Base-by-base conservation (phyloP, 2,329 filamentous ascomycete genomes). In the Albifimbria verrucaria region DNA sequence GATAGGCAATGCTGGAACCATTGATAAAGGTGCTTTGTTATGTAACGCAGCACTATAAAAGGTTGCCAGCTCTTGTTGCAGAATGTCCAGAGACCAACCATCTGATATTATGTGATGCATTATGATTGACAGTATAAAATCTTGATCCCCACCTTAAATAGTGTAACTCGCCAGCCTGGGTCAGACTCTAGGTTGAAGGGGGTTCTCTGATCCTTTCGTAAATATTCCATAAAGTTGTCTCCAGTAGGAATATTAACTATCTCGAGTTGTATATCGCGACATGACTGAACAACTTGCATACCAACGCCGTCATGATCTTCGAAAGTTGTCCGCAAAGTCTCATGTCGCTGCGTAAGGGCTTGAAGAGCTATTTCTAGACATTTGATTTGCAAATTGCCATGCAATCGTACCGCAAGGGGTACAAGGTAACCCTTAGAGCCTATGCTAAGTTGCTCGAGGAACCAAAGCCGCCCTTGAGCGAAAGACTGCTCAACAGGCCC, bases 61-160 rank as follows among this genome's bases (percentile, higher is more conserved):
- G 5, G 3, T 10, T 6, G 39, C 48, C 12, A 59, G 54, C 49
- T 59, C 57, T 4, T 23, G 26, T 24, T 49, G 51, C 5, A 59
- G 12, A 32, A 59, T 43, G 20, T 58, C 52, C 4, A 59, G 32
- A 23, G 57, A 59, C 57, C 57, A 58, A 2, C 56, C 56, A 36
- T 59, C 57, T 15, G 56, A 54, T 5, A 56, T 44, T 26, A 55
- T 55, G 24, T 59, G 56, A 42, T 56, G 56, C 52, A 59, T 54
- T 7, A 58, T 52, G 10, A 56, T 41, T 12, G 50, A 56, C 18
- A 58, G 47, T 15, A 59, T 41, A 26, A 52, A 36, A n/a, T 58
- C 42, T 12, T 56, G 22, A 4, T 36, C 10, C 51, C 48, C 49
- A 54, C 12, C 11, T 39, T 28, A 2, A 52, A 28, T 4, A 54